Percentiles rank a stretch among this genome's conserved stretches.
phyloP scores from a whole-genome alignment of 2,329 filamentous ascomycete species.

The Colletotrichum truncatum region DNA sequence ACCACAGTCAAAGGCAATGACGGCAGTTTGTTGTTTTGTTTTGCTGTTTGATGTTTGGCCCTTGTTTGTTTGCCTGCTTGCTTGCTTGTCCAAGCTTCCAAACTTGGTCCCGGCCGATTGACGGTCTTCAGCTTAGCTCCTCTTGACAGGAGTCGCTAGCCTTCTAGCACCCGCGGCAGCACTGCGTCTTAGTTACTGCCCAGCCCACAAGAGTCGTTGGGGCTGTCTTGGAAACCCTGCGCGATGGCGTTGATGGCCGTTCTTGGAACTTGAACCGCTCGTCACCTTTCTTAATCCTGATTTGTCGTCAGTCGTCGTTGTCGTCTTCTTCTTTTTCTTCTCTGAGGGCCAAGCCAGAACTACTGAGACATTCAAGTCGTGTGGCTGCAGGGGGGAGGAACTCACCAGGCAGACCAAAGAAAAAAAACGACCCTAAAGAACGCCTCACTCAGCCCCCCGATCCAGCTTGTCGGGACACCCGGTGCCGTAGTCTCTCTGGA shows the following conservation, averaged over 20 bases:
- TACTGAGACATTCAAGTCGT: background rate
- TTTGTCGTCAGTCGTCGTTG: background rate
- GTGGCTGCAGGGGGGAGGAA: background rate
- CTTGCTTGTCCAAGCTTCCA: constrained; percentile 12
- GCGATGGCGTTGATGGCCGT: constrained; percentile 1
- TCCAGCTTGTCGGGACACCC: constrained; percentile 27
- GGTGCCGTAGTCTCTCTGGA: background rate
- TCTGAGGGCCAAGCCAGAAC: background rate
- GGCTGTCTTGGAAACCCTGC: background rate
- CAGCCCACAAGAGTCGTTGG: background rate
- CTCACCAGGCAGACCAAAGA: constrained; percentile 2
- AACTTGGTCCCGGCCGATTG: background rate
- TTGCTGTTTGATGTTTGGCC: background rate
- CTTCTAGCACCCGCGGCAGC: constrained; percentile 5
- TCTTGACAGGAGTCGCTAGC: constrained; percentile 1
- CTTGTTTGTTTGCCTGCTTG: background rate
- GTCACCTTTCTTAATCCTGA: background rate
- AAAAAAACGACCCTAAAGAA: background rate
- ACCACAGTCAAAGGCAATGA: background rate
- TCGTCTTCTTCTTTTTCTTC: background rate
- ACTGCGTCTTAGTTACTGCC: background rate
- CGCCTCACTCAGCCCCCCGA: constrained; percentile 27
- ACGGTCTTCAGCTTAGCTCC: constrained; percentile 10
- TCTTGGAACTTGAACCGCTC: background rate
- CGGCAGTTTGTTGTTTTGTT: constrained; percentile 21